phyloP scores from a whole-genome alignment of 805 yeast genomes.

The Saccharomyces kudriavzevii region DNA sequence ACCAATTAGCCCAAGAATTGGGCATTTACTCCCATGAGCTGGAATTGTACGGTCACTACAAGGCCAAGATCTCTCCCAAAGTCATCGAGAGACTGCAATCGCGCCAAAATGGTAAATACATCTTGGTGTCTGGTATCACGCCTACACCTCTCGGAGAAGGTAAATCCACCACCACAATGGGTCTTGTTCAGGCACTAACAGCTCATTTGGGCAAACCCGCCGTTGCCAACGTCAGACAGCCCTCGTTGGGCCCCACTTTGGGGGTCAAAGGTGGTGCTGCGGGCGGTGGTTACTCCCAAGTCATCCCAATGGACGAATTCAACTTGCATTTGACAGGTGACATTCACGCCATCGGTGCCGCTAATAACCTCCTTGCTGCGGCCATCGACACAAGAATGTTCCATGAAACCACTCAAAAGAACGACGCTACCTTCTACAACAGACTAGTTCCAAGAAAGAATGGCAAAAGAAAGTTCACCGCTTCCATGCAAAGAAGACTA shows the following conservation, averaged over 20 bases:
- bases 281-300: constrained; percentile 84
- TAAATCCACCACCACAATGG: constrained; percentile 77
- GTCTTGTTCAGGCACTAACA: constrained; percentile 72
- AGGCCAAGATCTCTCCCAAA: constrained; percentile 65
- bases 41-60: constrained; percentile 67
- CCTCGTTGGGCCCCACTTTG: constrained; percentile 83
- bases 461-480: constrained; percentile 59
- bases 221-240: constrained; percentile 78
- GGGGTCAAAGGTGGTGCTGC: constrained; percentile 91
- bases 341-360: constrained; percentile 77
- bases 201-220: constrained; percentile 64
- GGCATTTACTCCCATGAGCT: constrained; percentile 60
- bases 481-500: constrained; percentile 60
- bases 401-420: constrained; percentile 65
- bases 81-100: constrained; percentile 55
- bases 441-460: constrained; percentile 70
- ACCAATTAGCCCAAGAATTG: constrained; percentile 59
- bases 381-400: constrained; percentile 82
- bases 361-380: constrained; percentile 73
- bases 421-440: constrained; percentile 60
- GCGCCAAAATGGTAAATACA: constrained; percentile 58
- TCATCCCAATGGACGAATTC: constrained; percentile 83
- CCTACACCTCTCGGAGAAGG: constrained; percentile 86
- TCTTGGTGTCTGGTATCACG: constrained; percentile 74
- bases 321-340: constrained; percentile 83